Evolutionary conservation across 106 monocot genomes (phyloP), one percentile per base, ranked within the genome.

Genomic region (Gastrodia elata): DNA sequence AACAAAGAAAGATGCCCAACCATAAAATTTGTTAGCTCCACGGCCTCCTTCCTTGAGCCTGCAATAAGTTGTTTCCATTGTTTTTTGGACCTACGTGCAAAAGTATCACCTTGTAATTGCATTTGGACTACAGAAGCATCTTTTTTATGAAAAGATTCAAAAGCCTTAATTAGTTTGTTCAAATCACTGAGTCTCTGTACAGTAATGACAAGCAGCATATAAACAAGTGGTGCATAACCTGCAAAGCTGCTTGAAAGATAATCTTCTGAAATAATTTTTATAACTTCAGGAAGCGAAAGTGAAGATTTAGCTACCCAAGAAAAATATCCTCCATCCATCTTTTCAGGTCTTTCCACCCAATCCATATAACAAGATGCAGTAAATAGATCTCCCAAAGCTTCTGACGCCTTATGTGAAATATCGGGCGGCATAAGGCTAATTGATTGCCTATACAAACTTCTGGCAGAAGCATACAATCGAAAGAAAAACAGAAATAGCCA

Each of bases 401-500:
- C 73, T 74, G 92, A 69, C 67, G 87, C 82, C 70, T 90, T 87
- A 83, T 8, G 78, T 41, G 89, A 79, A 44, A 72, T 78, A 77
- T 85, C 76, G 15, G 87, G 85, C 34, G 95, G 85, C 85, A 90
- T 86, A 27, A 96, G 79, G 44, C 84, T 80, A 71, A 90, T 87
- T 70, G 76, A 76, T 77, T 92, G 80, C 5, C 57, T 76, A 69
- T 84, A 83, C 58, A 97, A 77, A 56, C 88, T 92, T 84, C 92
- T 90, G 61, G 81, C 92, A 25, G 92, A 88, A 71, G 78, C 75
- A 75, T 92, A 92, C n/a, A 92, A 22, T 55, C 86, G 87, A 67
- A 90, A 92, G 78, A 88, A 82, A 55, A 92, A 88, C 36, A 90
- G 65, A 75, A 90, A 74, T 38, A 83, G 6, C 89, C 86, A 92